phyloP scores from a whole-genome alignment of 2,329 filamentous ascomycete species.

The Colletotrichum zoysiae region DNA sequence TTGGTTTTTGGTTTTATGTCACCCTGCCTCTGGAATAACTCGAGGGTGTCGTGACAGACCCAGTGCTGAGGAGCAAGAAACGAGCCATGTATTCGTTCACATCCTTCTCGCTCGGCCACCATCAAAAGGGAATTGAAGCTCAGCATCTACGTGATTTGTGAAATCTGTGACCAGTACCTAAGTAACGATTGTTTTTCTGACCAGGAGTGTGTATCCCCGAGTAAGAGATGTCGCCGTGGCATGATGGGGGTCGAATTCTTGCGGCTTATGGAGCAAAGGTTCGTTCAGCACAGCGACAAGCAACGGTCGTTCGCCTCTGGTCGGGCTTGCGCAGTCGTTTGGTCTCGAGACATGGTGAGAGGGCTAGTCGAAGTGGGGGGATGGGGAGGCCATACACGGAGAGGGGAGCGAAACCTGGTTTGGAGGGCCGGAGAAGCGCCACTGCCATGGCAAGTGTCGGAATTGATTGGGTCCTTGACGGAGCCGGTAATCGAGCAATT shows the following conservation, averaged over 20 bases:
- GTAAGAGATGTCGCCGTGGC: background rate
- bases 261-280: background rate
- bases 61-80: background rate
- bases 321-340: background rate
- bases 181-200: background rate
- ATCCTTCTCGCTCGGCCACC: background rate
- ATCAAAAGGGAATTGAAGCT: background rate
- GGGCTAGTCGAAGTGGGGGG: background rate
- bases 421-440: background rate
- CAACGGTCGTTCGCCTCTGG: background rate
- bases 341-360: background rate
- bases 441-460: background rate
- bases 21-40: background rate
- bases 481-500: background rate
- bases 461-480: background rate
- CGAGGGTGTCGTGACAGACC: background rate
- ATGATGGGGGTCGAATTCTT: background rate
- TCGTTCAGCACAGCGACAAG: background rate
- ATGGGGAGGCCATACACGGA: background rate
- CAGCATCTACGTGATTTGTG: background rate
- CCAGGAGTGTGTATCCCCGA: background rate
- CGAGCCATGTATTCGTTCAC: background rate
- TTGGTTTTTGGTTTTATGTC: background rate
- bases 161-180: background rate
- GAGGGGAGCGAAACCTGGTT: background rate